These are phyloP conservation scores for Plantago elongata DNA, from an alignment of 257 asterid genomes.

Conservation along the genomic window DNA sequence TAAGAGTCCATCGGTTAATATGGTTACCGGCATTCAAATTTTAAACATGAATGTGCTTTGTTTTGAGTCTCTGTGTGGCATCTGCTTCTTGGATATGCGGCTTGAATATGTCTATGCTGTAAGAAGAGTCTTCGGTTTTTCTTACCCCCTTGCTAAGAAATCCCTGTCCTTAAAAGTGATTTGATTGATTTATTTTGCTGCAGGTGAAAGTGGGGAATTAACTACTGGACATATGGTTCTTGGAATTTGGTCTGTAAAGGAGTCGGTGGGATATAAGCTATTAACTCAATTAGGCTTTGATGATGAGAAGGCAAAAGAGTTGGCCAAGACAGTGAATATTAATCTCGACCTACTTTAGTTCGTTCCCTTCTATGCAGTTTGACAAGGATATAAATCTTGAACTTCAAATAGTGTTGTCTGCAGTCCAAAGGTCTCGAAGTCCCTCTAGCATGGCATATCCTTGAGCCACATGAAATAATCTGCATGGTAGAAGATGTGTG, in stretches of 20 bases:
- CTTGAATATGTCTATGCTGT: background rate
- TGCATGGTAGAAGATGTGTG: conserved; percentile 1
- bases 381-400: conserved; percentile 53
- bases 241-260: conserved; percentile 81
- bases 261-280: conserved; percentile 69
- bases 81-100: background rate
- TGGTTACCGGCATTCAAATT: too few relatives aligned
- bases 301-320: conserved; percentile 71
- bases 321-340: conserved; percentile 62
- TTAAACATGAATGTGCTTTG: too few relatives aligned
- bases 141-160: conserved; percentile 5
- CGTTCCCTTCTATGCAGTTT: conserved; percentile 44
- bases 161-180: conserved; percentile 1
- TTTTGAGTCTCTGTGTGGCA: too few relatives aligned
- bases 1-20: too few relatives aligned
- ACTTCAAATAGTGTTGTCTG: conserved; percentile 34
- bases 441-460: conserved; percentile 6
- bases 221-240: conserved; percentile 63
- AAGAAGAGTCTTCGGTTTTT: background rate
- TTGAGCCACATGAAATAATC: conserved; percentile 8
- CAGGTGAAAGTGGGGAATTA: conserved; percentile 87
- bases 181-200: conserved; percentile 9
- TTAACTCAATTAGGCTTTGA: conserved; percentile 66
- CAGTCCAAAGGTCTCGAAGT: background rate
- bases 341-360: conserved; percentile 11